Evolutionary conservation across 306 rosid species (phyloP).

Genomic region (Sphenostylis stenocarpa): DNA sequence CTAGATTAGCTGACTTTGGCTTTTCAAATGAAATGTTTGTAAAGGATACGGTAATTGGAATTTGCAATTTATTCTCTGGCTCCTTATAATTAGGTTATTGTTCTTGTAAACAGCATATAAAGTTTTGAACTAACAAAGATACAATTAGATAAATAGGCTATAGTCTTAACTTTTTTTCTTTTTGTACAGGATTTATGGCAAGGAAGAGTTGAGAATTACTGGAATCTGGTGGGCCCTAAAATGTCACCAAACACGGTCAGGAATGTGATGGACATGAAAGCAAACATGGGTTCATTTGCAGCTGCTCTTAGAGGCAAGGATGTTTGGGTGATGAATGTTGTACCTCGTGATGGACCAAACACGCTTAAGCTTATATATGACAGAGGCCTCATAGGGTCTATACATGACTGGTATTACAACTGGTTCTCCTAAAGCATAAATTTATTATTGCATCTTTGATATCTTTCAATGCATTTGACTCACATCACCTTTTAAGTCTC

Average conservation of each 20-base stretch:
- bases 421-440: constrained; percentile 9
- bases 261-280: constrained; percentile 96
- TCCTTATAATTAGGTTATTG: background rate
- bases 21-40: constrained; percentile 70
- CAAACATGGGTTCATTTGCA: constrained; percentile 84
- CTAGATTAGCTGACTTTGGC: constrained; percentile 90
- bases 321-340: constrained; percentile 98
- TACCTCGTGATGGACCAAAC: constrained; percentile 79
- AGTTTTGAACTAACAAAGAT: constrained; percentile 4
- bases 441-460: background rate
- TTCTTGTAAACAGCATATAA: background rate
- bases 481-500: background rate
- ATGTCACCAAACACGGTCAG: constrained; percentile 58
- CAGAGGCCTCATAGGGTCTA: constrained; percentile 85
- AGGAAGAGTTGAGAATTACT: constrained; percentile 79
- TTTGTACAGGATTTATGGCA: constrained; percentile 75
- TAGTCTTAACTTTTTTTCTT: constrained; percentile 6
- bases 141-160: background rate
- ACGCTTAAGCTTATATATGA: constrained; percentile 81
- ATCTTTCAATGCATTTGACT: background rate
- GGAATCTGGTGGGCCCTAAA: constrained; percentile 72
- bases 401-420: constrained; percentile 65
- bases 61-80: constrained; percentile 1
- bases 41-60: constrained; percentile 74
- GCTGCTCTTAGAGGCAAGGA: constrained; percentile 77